Evolutionary conservation across 345 rosid species (phyloP).

Genomic region (Iberis pinnata): DNA sequence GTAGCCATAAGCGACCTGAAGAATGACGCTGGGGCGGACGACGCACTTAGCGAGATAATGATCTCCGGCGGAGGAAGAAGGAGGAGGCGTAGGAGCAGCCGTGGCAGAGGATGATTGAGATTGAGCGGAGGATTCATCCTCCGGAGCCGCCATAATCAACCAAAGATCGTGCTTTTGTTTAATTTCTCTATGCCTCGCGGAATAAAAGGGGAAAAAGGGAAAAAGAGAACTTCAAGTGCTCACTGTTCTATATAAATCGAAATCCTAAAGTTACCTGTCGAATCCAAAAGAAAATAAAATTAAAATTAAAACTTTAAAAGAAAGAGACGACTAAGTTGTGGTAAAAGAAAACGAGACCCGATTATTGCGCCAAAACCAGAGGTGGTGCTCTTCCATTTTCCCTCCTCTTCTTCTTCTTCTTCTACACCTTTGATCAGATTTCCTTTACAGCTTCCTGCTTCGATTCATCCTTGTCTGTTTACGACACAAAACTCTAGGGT

Average conservation of each 20-base stretch:
- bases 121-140: constrained; percentile 84
- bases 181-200: not conserved
- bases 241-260: too few species aligned
- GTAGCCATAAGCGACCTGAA: constrained; percentile 75
- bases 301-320: too few species aligned
- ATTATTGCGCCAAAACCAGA: constrained; percentile 32
- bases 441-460: constrained; percentile 11
- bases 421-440: not conserved
- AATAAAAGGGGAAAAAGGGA: not conserved
- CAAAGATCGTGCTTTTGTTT: not conserved
- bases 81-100: constrained; percentile 36
- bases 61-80: constrained; percentile 41
- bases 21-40: constrained; percentile 72
- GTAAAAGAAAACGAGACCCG: constrained; percentile 18
- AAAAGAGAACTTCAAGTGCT: too few species aligned
- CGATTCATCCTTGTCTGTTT: constrained; percentile 17
- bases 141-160: constrained; percentile 70
- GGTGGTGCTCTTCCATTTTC: constrained; percentile 1
- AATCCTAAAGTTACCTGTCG: too few species aligned
- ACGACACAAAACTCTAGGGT: constrained; percentile 5
- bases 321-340: constrained; percentile 25
- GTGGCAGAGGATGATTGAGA: constrained; percentile 50
- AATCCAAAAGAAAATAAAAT: too few species aligned
- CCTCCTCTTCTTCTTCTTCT: not conserved
- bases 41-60: constrained; percentile 90